Base-by-base conservation (phyloP, 345 rosid genomes). In the Microthlaspi erraticum region DNA sequence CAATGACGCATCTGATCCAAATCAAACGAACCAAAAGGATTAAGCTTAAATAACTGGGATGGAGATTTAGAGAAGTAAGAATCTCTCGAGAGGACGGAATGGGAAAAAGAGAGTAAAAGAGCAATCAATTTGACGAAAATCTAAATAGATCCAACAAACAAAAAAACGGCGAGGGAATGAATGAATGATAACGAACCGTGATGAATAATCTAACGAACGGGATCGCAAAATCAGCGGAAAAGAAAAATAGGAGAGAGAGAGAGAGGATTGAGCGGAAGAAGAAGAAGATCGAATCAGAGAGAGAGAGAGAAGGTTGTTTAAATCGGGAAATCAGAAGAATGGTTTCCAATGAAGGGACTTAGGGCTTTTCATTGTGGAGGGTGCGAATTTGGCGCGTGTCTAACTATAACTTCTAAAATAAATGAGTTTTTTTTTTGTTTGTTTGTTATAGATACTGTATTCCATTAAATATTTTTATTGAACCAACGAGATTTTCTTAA, bases 351-450 rank as follows among this genome's bases (percentile, higher is more conserved):
- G 12, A 49, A 8, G 3, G n/a, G 19, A 4, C 38, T 29, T 34
- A 49, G 66, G 74, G 58, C 14, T 29, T 23, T 38, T 38, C 49
- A 5, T 51, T 44, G 53, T 62, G 37, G 60, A 26, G 41, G 38
- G 2, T 71, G 67, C 51, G 60, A 71, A 8, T 71, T 71, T 71
- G 55, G 75, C 75, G 75, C 68, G 68, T 61, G 61, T 51, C 61
- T 71, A 60, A 71, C 60, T 71, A 55, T 61, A 71, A 49, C 33
- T 38, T 60, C 60, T 70, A 6, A 26, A 36, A 37, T 7, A 38
- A 29, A 54, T 17, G 9, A 39, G 13, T 29, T 16, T 29, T 12
- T 26, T 26, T 20, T 48, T 1, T 32, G n/a, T n/a, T n/a, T n/a
- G n/a, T n/a, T n/a, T n/a, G n/a, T n/a, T n/a, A n/a, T n/a, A n/a